phyloP scores from a whole-genome alignment of 768 basidiomycete species.

The Phaffia tasmanica region DNA sequence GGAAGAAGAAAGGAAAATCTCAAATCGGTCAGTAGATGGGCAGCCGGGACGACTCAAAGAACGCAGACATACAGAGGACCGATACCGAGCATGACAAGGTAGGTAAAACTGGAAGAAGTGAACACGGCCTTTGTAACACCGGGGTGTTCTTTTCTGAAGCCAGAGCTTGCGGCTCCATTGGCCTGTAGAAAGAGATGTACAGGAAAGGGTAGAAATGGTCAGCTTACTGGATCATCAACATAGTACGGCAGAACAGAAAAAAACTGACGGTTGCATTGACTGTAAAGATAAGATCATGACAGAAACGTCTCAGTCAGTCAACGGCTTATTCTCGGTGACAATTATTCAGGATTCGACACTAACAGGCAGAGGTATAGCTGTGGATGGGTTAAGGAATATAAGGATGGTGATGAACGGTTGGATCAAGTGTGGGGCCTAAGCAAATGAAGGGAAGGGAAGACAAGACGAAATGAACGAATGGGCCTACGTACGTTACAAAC shows the following conservation, averaged over 20 bases:
- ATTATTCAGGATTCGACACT: neutral
- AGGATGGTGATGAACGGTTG: no score
- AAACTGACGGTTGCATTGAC: slow-evolving; percentile 25
- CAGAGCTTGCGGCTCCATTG: slow-evolving; percentile 26
- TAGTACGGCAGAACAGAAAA: neutral
- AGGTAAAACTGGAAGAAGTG: slow-evolving; percentile 23
- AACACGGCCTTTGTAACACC: slow-evolving; percentile 21
- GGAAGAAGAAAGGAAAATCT: neutral
- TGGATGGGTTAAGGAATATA: no score
- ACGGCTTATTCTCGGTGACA: neutral
- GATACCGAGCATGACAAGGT: slow-evolving; percentile 29
- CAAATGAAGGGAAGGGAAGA: no score
- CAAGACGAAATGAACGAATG: no score
- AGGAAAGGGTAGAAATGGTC: neutral
- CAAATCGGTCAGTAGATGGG: neutral
- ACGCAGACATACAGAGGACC: neutral
- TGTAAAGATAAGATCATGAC: neutral
- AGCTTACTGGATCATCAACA: neutral
- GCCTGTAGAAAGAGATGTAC: slow-evolving; percentile 8
- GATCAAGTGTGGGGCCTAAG: no score
- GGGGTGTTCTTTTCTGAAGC: slow-evolving; percentile 26
- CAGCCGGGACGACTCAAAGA: neutral
- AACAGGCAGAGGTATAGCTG: slow-evolving; percentile 25
- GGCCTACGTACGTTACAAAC: slow-evolving; percentile 23
- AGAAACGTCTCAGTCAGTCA: neutral